Conservation (phyloP, 1,284 basidiomycete species). For the Chondrostereum purpureum region DNA sequence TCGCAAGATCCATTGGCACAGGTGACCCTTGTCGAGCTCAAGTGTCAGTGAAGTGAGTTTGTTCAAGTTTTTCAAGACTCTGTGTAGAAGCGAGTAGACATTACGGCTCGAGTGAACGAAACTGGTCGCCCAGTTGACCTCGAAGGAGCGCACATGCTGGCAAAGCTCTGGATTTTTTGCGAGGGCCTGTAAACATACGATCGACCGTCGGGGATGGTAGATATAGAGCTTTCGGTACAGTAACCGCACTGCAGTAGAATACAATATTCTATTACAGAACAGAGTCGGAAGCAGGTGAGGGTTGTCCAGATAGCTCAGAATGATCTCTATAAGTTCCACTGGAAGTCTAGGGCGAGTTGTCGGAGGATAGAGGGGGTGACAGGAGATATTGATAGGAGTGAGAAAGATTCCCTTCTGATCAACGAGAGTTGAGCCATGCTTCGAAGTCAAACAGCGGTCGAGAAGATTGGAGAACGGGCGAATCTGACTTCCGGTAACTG, state of each 20-base stretch:
- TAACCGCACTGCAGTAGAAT: conserved; percentile 31
- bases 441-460: no score
- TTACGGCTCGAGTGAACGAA: conserved; percentile 26
- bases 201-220: conserved; percentile 22
- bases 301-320: conserved; percentile 29
- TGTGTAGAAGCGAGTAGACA: conserved; percentile 41
- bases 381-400: no score
- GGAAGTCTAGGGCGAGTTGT: conserved; percentile 28
- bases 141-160: conserved; percentile 35
- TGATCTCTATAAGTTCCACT: conserved; percentile 42
- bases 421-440: no score
- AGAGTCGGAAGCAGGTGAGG: conserved; percentile 21
- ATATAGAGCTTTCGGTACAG: conserved; percentile 42
- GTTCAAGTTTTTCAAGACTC: conserved; percentile 31
- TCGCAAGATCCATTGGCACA: conserved; percentile 41
- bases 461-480: no score
- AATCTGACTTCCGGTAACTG: no score
- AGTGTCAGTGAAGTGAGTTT: conserved; percentile 37
- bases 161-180: conserved; percentile 26
- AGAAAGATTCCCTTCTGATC: no score
- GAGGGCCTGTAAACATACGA: conserved; percentile 36
- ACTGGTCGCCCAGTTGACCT: conserved; percentile 30
- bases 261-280: conserved; percentile 29
- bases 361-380: no score
- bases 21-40: conserved; percentile 37